Evolutionary conservation across 495 filamentous ascomycete species (phyloP), one percentile per base, ranked within the genome.

Genomic region (Aspergillus bridgeri): DNA sequence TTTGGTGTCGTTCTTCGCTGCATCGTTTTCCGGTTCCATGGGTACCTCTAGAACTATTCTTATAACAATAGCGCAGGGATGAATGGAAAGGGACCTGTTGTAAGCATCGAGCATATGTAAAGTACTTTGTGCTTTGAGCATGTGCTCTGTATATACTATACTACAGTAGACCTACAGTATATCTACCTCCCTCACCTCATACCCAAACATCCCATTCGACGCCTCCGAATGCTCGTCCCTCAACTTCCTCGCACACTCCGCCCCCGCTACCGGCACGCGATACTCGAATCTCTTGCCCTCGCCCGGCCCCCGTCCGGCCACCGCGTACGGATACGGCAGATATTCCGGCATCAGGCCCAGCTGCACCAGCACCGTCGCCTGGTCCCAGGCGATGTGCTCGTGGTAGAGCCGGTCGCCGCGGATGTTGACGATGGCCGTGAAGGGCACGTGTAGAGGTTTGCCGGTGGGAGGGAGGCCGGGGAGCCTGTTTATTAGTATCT

Each of bases 311-410:
- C 58, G 53, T 5, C 76, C 80, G 0, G 79, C 70, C 2, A 84
- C 54, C 0, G 75, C 54, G 62, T 86, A 83, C 7, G 84, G 83
- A 52, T 81, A 87, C 8, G 81, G 77, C 1, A 80, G 70, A 71
- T 74, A 86, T 64, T 64, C 83, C 72, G 88, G 82, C 54, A 95
- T 66, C 25, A 94, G 62, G 0, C 89, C 89, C 0, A 91, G 70
- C 68, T 95, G 90, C 27, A 83, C 75, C 0, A 96, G 74, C 7
- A 91, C 86, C 2, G 83, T 86, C 0, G 85, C 88, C 66, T 95
- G 90, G 66, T 95, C 91, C 90, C 90, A 96, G 51, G 86, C 82
- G 27, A 93, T 88, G 60, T 92, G 86, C 69, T 96, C 90, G 63
- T 89, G 85, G 63, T 85, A 90, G 5, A 95, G 69, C 23, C 87